Conservation (phyloP, 2,329 filamentous ascomycete species). For the Botrytis paeoniae region DNA sequence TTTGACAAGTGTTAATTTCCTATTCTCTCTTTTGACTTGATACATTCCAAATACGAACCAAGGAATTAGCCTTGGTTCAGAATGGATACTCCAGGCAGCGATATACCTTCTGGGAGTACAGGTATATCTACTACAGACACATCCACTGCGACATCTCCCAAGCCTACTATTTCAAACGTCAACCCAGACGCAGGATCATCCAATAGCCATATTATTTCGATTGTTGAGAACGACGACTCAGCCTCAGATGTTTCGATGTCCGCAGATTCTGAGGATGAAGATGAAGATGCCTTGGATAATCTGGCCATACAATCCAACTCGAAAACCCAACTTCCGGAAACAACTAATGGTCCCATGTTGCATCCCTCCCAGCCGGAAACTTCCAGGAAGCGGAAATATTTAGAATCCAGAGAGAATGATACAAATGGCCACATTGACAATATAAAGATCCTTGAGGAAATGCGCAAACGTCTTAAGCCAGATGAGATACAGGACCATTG, state of each 20-base stretch:
- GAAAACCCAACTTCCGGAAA: constrained; percentile 10
- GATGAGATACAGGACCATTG: constrained; percentile 25
- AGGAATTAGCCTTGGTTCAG: constrained; percentile 17
- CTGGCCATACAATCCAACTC: constrained; percentile 18
- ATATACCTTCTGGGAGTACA: constrained; percentile 30
- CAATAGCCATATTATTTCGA: constrained; percentile 22
- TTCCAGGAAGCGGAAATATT: constrained; percentile 34
- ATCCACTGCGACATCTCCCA: constrained; percentile 22
- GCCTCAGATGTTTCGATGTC: constrained; percentile 41
- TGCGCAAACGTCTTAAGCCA: constrained; percentile 34
- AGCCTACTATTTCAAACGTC: constrained; percentile 22
- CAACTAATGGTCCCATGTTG: constrained; percentile 4
- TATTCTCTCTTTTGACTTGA: constrained; percentile 27
- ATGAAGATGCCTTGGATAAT: constrained; percentile 22
- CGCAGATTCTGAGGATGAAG: constrained; percentile 38
- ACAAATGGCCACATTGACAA: constrained; percentile 25
- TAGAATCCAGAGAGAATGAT: constrained; percentile 21
- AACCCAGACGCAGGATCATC: constrained; percentile 18
- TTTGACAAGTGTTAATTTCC: constrained; percentile 30
- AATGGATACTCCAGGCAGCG: constrained; percentile 33
- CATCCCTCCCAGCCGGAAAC: constrained; percentile 16
- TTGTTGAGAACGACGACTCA: constrained; percentile 33
- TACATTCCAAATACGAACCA: constrained; percentile 16
- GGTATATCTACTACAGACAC: constrained; percentile 33
- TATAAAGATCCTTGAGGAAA: constrained; percentile 22